Evolutionary conservation across 2,329 filamentous ascomycete genomes (phyloP), one percentile per base, ranked within the genome.

Genomic region (Fusarium secorum): DNA sequence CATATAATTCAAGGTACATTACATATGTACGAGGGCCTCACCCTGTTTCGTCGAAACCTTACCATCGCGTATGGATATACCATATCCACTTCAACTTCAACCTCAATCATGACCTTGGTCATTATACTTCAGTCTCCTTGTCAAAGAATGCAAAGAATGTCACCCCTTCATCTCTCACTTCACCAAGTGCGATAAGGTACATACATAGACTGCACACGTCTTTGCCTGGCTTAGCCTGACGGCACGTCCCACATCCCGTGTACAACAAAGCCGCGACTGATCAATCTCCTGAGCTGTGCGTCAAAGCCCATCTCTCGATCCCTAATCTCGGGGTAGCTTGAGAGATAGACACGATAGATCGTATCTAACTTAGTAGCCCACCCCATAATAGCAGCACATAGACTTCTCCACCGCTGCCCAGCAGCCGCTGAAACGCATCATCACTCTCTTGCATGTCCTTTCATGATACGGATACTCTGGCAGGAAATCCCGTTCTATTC

Each of bases 231-330:
- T 42, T 49, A 68, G 52, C 54, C 63, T 45, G 56, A 58, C 57
- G 45, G 45, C 64, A 61, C 46, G 66, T 69, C 54, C 54, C 54
- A 48, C 44, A 59, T 70, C 48, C 56, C 55, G 33, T 55, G 42
- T 67, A 41, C 45, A 58, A 48, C 54, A 36, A 56, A 71, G 51
- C 20, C 52, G 26, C 64, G 51, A 42, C 44, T 60, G 30, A 46
- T 52, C 46, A 60, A 44, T 55, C 54, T 60, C 42, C 54, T 55
- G 26, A 51, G 44, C 42, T 33, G 53, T 60, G 64, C 58, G 46
- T 61, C 64, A 64, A 52, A 54, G 51, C 33, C 30, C 55, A 60
- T 65, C 46, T 65, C 55, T 72, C 62, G n/a, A 42, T 49, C 42
- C 52, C 42, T 52, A 66, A 39, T 49, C 45, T 42, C 35, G 38